Conservation (phyloP, 208 protist species). For the Leishmania martiniquensis region DNA sequence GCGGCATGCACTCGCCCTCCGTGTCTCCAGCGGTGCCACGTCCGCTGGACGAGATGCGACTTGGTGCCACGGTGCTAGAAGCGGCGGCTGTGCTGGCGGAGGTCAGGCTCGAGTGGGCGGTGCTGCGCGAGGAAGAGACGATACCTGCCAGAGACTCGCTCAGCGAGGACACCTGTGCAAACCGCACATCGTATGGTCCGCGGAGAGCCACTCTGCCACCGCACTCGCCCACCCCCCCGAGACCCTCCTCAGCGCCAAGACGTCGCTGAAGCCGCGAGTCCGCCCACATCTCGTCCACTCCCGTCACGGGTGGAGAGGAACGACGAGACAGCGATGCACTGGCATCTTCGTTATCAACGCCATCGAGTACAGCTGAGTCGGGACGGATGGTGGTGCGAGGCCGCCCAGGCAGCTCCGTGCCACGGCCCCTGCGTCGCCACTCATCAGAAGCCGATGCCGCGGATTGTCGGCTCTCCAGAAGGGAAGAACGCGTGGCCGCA, state of each 20-base stretch:
- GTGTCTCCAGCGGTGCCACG: not conserved
- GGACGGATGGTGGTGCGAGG: constrained; percentile 10
- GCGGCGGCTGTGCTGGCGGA: constrained; percentile 27
- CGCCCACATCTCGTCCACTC: not conserved
- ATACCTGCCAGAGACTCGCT: constrained; percentile 46
- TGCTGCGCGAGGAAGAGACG: constrained; percentile 60
- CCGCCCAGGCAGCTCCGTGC: not conserved
- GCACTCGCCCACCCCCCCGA: not conserved
- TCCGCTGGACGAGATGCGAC: constrained; percentile 1
- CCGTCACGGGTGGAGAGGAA: constrained; percentile 14
- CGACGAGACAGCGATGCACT: constrained; percentile 12
- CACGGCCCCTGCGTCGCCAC: constrained; percentile 2
- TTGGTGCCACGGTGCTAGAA: constrained; percentile 10
- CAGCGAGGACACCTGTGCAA: constrained; percentile 38
- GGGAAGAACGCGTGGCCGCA: constrained; percentile 3
- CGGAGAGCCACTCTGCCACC: constrained; percentile 1
- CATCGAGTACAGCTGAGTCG: constrained; percentile 7
- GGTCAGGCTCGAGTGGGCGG: constrained; percentile 32
- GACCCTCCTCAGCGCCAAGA: not conserved
- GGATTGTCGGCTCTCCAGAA: constrained; percentile 14
- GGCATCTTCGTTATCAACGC: not conserved
- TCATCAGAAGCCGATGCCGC: constrained; percentile 6
- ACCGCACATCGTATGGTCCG: constrained; percentile 26
- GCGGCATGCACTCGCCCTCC: not conserved
- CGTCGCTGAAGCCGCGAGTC: not conserved